These are phyloP conservation scores for Stachybotrys elegans DNA, from an alignment of 2,329 filamentous ascomycete genomes.

Conservation along the genomic window DNA sequence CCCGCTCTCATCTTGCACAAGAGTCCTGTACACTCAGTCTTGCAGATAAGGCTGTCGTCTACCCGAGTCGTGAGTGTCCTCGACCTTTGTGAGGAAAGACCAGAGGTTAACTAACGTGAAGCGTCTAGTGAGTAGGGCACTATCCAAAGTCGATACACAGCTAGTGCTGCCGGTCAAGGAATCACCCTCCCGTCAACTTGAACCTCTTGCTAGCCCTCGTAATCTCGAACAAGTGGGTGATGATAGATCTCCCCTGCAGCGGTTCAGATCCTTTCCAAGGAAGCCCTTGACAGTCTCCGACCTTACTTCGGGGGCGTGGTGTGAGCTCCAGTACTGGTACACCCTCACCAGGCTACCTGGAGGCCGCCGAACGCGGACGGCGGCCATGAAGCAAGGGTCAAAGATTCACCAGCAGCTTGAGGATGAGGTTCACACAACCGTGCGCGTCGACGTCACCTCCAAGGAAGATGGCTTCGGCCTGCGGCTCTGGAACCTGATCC, in stretches of 20 bases:
- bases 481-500: slow-evolving; percentile 84
- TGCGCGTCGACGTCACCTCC: slow-evolving; percentile 65
- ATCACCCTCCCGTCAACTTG: too few species aligned
- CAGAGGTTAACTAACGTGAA: slow-evolving; percentile 58
- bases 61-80: slow-evolving; percentile 48
- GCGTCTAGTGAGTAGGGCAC: slow-evolving; percentile 54
- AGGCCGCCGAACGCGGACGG: slow-evolving; percentile 69
- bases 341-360: slow-evolving; percentile 66
- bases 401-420: slow-evolving; percentile 79
- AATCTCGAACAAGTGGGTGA: too few species aligned
- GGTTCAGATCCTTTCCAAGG: slow-evolving; percentile 71
- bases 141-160: slow-evolving; percentile 21
- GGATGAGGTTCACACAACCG: slow-evolving; percentile 74
- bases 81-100: slow-evolving; percentile 5
- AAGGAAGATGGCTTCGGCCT: slow-evolving; percentile 81
- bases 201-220: too few species aligned
- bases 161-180: too few species aligned
- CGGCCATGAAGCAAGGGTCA: slow-evolving; percentile 79
- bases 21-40: too few species aligned
- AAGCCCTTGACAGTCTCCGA: slow-evolving; percentile 86
- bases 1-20: too few species aligned
- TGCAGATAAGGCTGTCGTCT: slow-evolving; percentile 34
- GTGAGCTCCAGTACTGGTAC: slow-evolving; percentile 91
- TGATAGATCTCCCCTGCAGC: slow-evolving; percentile 58
- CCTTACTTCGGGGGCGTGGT: slow-evolving; percentile 86